Evolutionary conservation across 2,329 filamentous ascomycete genomes (phyloP).

Genomic region (Neopestalotiopsis rosae): DNA sequence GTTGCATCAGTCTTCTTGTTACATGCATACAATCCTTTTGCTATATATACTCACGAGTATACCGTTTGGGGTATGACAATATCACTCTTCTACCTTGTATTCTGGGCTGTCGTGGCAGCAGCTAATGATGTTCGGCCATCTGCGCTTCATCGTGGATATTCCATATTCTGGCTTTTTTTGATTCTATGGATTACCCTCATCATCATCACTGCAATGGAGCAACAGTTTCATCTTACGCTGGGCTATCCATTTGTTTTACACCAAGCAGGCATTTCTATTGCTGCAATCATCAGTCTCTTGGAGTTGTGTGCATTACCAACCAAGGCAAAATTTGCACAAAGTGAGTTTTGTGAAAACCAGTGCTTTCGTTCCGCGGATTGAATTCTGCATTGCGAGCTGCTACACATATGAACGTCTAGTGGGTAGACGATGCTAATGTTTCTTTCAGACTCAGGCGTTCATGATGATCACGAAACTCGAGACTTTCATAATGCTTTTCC

Average conservation of each 20-base stretch:
- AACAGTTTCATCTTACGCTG: neutral
- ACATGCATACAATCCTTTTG: constrained; percentile 81
- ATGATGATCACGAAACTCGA: neutral
- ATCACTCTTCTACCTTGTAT: constrained; percentile 74
- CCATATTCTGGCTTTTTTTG: constrained; percentile 80
- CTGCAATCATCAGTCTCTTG: neutral
- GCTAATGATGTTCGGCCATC: constrained; percentile 80
- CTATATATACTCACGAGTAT: constrained; percentile 84
- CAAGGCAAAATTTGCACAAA: neutral
- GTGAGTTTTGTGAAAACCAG: neutral
- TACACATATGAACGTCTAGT: neutral
- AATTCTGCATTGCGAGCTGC: neutral
- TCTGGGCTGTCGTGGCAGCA: constrained; percentile 75
- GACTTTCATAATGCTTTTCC: neutral
- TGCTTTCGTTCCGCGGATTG: neutral
- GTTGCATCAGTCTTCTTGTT: constrained; percentile 74
- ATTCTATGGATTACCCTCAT: constrained; percentile 55
- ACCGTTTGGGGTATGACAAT: constrained; percentile 85
- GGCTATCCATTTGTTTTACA: neutral
- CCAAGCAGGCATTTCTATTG: neutral
- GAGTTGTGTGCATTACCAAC: neutral
- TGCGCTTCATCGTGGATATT: constrained; percentile 80
- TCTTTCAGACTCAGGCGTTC: neutral
- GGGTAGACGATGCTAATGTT: neutral
- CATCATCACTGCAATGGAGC: neutral